These are phyloP conservation scores for Sarocladium kiliense DNA, from an alignment of 2,329 filamentous ascomycete genomes.

Conservation along the genomic window DNA sequence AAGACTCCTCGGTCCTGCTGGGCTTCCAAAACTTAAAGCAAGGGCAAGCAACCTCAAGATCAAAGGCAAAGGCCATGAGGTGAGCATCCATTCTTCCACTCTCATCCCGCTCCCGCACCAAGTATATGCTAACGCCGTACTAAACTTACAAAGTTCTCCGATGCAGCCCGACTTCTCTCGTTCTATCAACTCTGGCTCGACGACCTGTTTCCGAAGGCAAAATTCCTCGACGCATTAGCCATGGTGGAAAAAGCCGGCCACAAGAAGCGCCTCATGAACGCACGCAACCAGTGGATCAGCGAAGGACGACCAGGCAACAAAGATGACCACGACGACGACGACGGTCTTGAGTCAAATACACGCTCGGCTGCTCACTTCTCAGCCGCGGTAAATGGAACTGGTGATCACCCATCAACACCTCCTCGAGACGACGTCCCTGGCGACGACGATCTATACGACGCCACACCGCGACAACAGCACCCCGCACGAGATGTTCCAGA, in stretches of 20 bases:
- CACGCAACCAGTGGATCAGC: conserved; percentile 78
- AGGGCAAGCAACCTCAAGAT: conserved; percentile 64
- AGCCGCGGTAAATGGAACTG: background rate
- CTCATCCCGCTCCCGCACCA: too few relatives aligned
- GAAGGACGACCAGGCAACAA: conserved; percentile 50
- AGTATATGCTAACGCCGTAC: background rate
- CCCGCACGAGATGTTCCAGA: conserved; percentile 25
- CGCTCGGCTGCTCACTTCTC: conserved; percentile 2
- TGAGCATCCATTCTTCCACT: conserved; percentile 32
- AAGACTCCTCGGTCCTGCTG: conserved; percentile 75
- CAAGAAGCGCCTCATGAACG: conserved; percentile 68
- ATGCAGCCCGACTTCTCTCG: conserved; percentile 74
- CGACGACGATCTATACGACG: conserved; percentile 51
- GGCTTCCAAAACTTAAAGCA: conserved; percentile 75
- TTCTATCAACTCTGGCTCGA: conserved; percentile 98
- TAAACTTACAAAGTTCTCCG: conserved; percentile 60
- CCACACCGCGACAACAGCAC: conserved; percentile 35
- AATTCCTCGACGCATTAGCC: conserved; percentile 80
- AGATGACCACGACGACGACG: conserved; percentile 15
- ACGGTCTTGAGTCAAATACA: conserved; percentile 8
- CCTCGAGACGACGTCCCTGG: conserved; percentile 29
- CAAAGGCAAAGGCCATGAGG: conserved; percentile 93
- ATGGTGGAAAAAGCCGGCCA: conserved; percentile 96
- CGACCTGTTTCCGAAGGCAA: conserved; percentile 89
- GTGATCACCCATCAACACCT: background rate